Percentiles rank a stretch among this genome's conserved stretches.
Evolutionary conservation across 495 filamentous ascomycete species (phyloP).

Genomic region (Aspergillus ellipticus): DNA sequence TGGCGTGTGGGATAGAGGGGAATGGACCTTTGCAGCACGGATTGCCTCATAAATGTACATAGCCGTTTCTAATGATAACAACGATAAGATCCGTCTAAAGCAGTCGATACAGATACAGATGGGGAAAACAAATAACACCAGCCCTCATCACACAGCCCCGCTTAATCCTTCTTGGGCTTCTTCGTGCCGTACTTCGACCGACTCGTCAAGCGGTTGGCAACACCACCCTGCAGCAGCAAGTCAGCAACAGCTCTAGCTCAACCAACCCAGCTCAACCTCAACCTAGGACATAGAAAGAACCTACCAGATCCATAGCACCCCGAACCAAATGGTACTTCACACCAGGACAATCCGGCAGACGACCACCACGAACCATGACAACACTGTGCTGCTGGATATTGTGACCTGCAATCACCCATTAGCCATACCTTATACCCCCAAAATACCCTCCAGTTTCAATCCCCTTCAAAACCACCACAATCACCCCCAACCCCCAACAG

Average conservation of each 20-base stretch:
- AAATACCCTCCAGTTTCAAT: too few relatives aligned
- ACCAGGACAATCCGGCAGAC: slow-evolving; percentile 96
- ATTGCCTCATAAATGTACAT: slow-evolving; percentile 17
- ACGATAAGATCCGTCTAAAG: slow-evolving; percentile 1
- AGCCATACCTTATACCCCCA: slow-evolving; percentile 5
- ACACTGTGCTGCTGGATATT: slow-evolving; percentile 99
- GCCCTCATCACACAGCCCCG: neutral
- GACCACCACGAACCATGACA: slow-evolving; percentile 85
- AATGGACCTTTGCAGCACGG: neutral
- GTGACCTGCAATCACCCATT: slow-evolving; percentile 55
- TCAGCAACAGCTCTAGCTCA: slow-evolving; percentile 14
- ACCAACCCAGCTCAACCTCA: slow-evolving; percentile 2
- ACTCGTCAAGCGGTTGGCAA: slow-evolving; percentile 73
- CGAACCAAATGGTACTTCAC: slow-evolving; percentile 92
- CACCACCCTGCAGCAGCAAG: slow-evolving; percentile 67
- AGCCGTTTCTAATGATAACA: slow-evolving; percentile 14
- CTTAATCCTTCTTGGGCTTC: slow-evolving; percentile 75
- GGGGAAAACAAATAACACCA: slow-evolving; percentile 2
- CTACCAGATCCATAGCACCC: slow-evolving; percentile 90
- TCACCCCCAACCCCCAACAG: neutral
- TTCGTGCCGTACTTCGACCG: slow-evolving; percentile 98
- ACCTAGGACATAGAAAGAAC: slow-evolving; percentile 28
- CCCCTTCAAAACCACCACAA: neutral
- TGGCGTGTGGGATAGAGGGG: slow-evolving; percentile 2
- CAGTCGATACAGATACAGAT: neutral